Base-by-base conservation (phyloP, 192 early-diverging fungal species). In the Chytriomyces confervae region DNA sequence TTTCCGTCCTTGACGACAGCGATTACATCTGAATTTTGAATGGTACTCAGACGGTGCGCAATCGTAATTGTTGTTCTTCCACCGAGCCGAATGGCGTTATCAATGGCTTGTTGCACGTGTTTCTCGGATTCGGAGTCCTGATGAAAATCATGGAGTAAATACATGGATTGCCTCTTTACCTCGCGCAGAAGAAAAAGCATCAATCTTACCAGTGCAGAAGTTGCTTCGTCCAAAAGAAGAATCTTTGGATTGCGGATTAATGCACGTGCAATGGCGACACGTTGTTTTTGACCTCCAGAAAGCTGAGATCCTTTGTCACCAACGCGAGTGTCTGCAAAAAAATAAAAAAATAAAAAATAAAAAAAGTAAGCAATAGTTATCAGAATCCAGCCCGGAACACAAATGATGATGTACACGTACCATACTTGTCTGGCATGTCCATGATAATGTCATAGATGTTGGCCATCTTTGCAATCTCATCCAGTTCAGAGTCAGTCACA, bases 11-110 rank as follows among this genome's bases (percentile, higher is more conserved):
- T 78, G 45, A 89, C 75, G 24, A 89, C 88, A 69, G 81, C 77
- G 75, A 94, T 91, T 10, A 85, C 53, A 83, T 94, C 91, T 11
- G 92, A 90, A 49, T 86, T 81, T 11, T 88, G 85, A 62, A 93
- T 88, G 11, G 87, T 89, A 10, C 83, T 83, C 61, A 94, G 69
- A 43, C 92, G 83, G 84, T 94, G 93, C 3, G 93, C 93, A 79
- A 94, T 92, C 5, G 88, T 87, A 57, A 94, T 84, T 5, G 91
- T 90, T 8, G 92, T 92, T 27, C 95, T 81, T 6, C 94, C 95
- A 43, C 80, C 92, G 85, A 23, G 82, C 77, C 63, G 85, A 75
- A 85, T 84, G 44, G 88, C 84, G 60, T 64, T 48, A 69, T 89
- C 88, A 1, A 93, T 77, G 23, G 91, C 90, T 49, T 84, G 86